These are phyloP conservation scores for Sparassis latifolia DNA, from an alignment of 1,284 basidiomycete species.

Conservation along the genomic window DNA sequence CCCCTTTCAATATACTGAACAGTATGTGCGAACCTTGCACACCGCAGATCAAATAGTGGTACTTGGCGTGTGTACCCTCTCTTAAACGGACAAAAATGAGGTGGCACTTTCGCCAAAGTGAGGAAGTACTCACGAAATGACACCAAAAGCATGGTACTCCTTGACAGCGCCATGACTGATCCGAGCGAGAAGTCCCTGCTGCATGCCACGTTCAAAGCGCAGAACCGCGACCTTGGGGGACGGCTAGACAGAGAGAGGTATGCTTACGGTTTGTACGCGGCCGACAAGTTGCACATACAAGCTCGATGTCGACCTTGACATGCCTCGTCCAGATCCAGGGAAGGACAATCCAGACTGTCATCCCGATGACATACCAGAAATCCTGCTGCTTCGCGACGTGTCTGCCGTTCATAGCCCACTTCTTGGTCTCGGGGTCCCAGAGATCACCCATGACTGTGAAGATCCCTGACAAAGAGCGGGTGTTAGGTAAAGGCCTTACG, in stretches of 20 bases:
- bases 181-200: conserved; percentile 61
- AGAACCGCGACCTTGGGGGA: conserved; percentile 63
- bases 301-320: conserved; percentile 36
- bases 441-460: conserved; percentile 39
- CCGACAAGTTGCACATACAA: conserved; percentile 23
- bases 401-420: conserved; percentile 32
- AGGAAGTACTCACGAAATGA: conserved; percentile 46
- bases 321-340: conserved; percentile 39
- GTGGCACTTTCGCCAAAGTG: neutral
- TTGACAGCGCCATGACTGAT: conserved; percentile 58
- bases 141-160: conserved; percentile 70
- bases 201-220: conserved; percentile 65
- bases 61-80: conserved; percentile 51
- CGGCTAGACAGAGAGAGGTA: conserved; percentile 34
- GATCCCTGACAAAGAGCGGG: conserved; percentile 28
- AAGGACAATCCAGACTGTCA: conserved; percentile 36
- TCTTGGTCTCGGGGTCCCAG: conserved; percentile 33
- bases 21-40: conserved; percentile 37
- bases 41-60: conserved; percentile 67
- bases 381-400: conserved; percentile 35
- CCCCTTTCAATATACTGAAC: no score
- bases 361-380: conserved; percentile 38
- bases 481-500: neutral
- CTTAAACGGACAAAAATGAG: conserved; percentile 24
- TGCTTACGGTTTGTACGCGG: neutral